A percentile compares a stretch with the other conserved stretches of the same genome.
phyloP scores from a whole-genome alignment of 441 rosid genomes.

The Adansonia gregorii region DNA sequence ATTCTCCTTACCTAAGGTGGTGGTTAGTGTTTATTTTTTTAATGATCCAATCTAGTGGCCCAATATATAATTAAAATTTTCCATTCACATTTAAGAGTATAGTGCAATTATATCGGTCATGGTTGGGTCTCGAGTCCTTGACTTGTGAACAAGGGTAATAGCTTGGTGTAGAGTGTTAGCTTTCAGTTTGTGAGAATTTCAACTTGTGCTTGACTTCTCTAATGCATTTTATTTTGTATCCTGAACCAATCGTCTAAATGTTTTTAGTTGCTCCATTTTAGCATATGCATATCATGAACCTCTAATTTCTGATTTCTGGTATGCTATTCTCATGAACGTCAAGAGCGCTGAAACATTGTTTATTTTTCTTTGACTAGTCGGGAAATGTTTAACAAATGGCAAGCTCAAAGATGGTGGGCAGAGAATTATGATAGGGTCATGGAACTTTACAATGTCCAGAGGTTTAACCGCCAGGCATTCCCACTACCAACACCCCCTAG shows the following conservation, averaged over 20 bases:
- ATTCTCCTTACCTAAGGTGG: slow-evolving; percentile 11
- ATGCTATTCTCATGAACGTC: slow-evolving; percentile 8
- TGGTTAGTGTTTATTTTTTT: not conserved
- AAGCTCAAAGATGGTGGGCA: slow-evolving; percentile 98
- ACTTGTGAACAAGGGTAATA: too few relatives aligned
- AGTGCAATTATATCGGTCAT: not conserved
- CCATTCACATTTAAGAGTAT: not conserved
- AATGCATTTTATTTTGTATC: not conserved
- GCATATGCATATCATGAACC: not conserved
- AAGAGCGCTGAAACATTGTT: slow-evolving; percentile 28
- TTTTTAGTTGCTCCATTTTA: not conserved
- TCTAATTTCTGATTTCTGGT: slow-evolving; percentile 2
- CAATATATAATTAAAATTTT: slow-evolving; percentile 23
- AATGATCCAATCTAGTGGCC: slow-evolving; percentile 28
- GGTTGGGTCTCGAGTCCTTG: too few relatives aligned
- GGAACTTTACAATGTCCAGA: slow-evolving; percentile 95
- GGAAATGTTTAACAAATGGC: slow-evolving; percentile 90
- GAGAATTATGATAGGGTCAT: slow-evolving; percentile 87
- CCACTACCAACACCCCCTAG: slow-evolving; percentile 87
- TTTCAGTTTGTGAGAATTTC: too few relatives aligned
- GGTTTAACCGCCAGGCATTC: slow-evolving; percentile 86
- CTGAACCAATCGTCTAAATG: not conserved
- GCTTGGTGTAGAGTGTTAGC: too few relatives aligned
- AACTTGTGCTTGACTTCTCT: too few relatives aligned
- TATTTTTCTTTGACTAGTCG: slow-evolving; percentile 59